Base-by-base conservation (phyloP, 1,139 yeast species). In the Zhuliangozyma blackwelliae region DNA sequence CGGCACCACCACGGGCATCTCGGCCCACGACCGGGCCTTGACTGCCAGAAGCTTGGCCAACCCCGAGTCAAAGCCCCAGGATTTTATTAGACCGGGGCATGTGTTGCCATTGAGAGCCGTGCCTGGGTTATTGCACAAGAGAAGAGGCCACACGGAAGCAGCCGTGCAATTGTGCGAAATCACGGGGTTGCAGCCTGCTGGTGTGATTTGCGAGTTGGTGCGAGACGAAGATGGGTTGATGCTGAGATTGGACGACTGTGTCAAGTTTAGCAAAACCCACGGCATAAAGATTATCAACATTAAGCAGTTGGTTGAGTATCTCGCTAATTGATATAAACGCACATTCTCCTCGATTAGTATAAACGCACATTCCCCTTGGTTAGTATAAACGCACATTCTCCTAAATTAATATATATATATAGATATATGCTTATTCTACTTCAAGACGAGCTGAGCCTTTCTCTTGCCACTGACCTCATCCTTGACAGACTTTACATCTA, bases 71-170 rank as follows among this genome's bases (percentile, higher is more conserved):
- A 68, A 66, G 38, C 72, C 95, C 0, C 65, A 52, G 0, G 88
- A 86, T 45, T 87, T 92, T 55, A 68, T 87, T 53, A 79, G 84
- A 54, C 99, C 99, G 0, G 99, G 98, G 22, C 98, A 94, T 55
- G 65, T 92, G 28, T 77, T 92, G 46, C 99, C 99, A 3, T 71
- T 94, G 53, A 75, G 97, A 51, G 97, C 97, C 3, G 86, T 75
- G 16, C 86, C 86, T 21, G 96, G 96, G 1, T 82, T 95, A 34
- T 79, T 92, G 41, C 69, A 78, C 40, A 67, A 69, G 37, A 83
- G 99, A 68, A 72, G 87, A 45, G 98, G 99, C n/a, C 99, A 94
- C 58, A 94, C 99, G 7, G 99, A 94, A 63, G 97, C 98, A 8
- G 90, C 90, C 25, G 95, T 92, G 10, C 96, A 92, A 55, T 70